Evolutionary conservation across 2,329 filamentous ascomycete genomes (phyloP), one percentile per base, ranked within the genome.

Genomic region (Fusarium sp.): DNA sequence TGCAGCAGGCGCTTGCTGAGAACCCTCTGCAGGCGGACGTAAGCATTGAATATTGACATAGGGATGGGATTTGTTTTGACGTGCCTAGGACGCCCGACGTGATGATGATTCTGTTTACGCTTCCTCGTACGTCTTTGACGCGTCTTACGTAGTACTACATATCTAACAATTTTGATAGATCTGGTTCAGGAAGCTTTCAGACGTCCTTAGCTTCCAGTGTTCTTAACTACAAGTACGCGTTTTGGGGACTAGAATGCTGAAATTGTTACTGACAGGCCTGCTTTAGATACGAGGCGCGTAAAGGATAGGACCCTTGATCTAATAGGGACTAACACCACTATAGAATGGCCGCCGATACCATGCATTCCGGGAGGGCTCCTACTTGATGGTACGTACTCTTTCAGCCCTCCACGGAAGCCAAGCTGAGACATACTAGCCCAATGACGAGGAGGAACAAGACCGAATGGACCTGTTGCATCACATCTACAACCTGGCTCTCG

Each of bases 371-470:
- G 60, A 63, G n/a, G 60, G 60, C 22, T 24, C 33, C 9, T 63
- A 63, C 24, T n/a, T 63, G 11, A 40, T 63, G 60, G 60, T 63
- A 63, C 40, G 33, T 40, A 56, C 31, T 29, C 35, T 57, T 22
- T 40, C 29, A 3, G 24, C 33, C 14, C 33, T 24, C 24, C 5
- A 24, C 9, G 53, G 53, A n/a, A 57, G 7, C 14, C 2, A 24
- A 24, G 53, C 53, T 57, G 53, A 57, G 33, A 57, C 20, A 35
- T 56, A 17, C 10, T 8, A 66, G 63, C 63, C 63, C 16, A 66
- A 66, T 27, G 63, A 81, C 79, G 73, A 86, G 84, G 10, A 61
- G 27, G 63, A 66, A 29, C 63, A 66, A 53, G 44, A 61, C 5
- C 42, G 63, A 17, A 66, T 66, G 63, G 63, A 66, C n/a, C n/a